Evolutionary conservation across 2,329 filamentous ascomycete species (phyloP), one percentile per base, ranked within the genome.

Genomic region (Pseudogymnoascus sp.): DNA sequence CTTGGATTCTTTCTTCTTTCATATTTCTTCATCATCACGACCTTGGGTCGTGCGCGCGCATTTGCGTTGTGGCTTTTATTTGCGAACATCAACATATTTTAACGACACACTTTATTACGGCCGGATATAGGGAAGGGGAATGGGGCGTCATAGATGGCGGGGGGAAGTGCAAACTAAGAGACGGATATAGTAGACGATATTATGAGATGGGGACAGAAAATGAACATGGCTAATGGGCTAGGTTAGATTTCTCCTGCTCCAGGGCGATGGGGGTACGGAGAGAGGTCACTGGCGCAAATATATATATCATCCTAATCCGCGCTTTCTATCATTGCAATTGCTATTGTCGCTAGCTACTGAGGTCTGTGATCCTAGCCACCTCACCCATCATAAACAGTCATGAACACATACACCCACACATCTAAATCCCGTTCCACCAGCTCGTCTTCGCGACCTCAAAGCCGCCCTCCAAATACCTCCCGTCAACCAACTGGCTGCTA

Each of bases 381-480:
- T 17, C 15, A 50, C 23, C 44, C 44, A 31, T 50, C 44, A 50
- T 50, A 50, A 50, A 15, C 15, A 17, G 23, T 29, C 44, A 50
- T 50, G 21, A 50, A 50, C 23, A 15, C 23, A 50, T 50, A 6
- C 44, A 50, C 1, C 13, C 31, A 10, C 38, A 17, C 33, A 61
- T 4, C 17, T 60, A 63, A 17, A 63, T n/a, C 10, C 63, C 60
- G n/a, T 61, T 37, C 65, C 63, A 64, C 46, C 62, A 64, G 19
- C 29, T 64, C 26, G 60, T 61, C 56, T 59, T 44, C 3, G 26
- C 61, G 4, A 66, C 63, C 26, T 61, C 50, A 59, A 63, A 46
- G 61, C 29, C 26, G 4, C 42, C 37, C 15, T 35, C 23, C 29
- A 31, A 21, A 42, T 60, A 38, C 50, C 60, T 35, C 29, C 44